A percentile compares a stretch with the other conserved stretches of the same genome.
These are phyloP conservation scores for Maudiozyma barnettii DNA, from an alignment of 805 yeast species.

Conservation along the genomic window DNA sequence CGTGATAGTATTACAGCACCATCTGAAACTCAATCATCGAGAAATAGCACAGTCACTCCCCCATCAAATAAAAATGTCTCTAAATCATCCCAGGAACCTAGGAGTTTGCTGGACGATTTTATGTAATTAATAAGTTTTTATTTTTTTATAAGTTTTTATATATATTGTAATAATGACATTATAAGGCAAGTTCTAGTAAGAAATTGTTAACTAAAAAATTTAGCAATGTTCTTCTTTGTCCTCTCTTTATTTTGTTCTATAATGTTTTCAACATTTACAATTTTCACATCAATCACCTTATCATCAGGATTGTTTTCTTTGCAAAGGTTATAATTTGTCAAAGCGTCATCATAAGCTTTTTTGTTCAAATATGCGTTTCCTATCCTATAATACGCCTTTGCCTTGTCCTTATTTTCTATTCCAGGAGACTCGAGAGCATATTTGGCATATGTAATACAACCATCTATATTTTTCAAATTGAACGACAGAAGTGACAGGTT, in stretches of 20 bases:
- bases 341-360: constrained; percentile 42
- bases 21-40: background rate
- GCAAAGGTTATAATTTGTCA: constrained; percentile 39
- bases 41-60: background rate
- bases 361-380: constrained; percentile 38
- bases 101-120: constrained; percentile 27
- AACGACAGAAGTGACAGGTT: constrained; percentile 51
- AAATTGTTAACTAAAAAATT: constrained; percentile 40
- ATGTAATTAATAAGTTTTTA: constrained; percentile 17
- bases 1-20: background rate
- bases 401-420: constrained; percentile 34
- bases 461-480: constrained; percentile 40
- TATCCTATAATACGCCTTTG: constrained; percentile 51
- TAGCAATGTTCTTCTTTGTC: constrained; percentile 49
- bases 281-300: constrained; percentile 36
- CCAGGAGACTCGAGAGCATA: constrained; percentile 45
- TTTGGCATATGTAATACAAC: constrained; percentile 44
- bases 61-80: background rate
- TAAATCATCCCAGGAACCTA: constrained; percentile 8
- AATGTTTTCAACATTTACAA: constrained; percentile 33
- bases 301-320: constrained; percentile 39
- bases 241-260: constrained; percentile 37
- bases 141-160: background rate
- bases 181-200: too few species aligned
- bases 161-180: background rate